Evolutionary conservation across 257 asterid genomes (phyloP).

Genomic region (Rehmannia glutinosa): DNA sequence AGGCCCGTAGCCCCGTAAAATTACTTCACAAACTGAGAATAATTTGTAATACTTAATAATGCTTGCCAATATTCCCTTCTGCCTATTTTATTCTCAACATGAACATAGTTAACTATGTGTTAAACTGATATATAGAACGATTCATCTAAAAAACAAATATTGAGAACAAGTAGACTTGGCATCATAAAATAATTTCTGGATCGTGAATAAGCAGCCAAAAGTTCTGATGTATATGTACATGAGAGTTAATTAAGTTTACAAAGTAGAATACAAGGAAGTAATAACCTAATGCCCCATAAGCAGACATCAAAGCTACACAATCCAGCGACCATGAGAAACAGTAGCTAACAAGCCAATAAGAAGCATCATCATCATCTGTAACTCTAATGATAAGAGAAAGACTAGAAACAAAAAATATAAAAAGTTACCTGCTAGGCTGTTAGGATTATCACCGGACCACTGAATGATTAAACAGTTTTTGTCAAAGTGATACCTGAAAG

Average conservation of each 20-base stretch:
- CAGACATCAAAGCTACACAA: neutral
- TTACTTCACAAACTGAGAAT: neutral
- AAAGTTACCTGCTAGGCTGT: conserved; percentile 85
- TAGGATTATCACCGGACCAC: conserved; percentile 99
- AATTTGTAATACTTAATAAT: neutral
- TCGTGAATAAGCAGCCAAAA: neutral
- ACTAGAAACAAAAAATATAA: neutral
- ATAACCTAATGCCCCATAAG: neutral
- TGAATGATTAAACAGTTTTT: conserved; percentile 67
- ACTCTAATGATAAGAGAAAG: neutral
- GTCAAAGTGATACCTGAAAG: conserved; percentile 73
- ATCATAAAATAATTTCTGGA: neutral
- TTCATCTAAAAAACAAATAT: neutral
- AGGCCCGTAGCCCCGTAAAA: neutral
- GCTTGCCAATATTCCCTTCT: neutral
- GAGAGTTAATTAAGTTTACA: neutral
- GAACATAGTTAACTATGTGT: neutral
- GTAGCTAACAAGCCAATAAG: neutral
- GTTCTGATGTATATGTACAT: no score
- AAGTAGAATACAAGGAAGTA: neutral
- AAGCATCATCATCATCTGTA: neutral
- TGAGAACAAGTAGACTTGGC: neutral
- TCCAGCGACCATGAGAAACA: neutral
- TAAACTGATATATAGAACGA: neutral
- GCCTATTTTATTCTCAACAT: neutral